These are phyloP conservation scores for Yamadazyma pseudoaaseri DNA, from an alignment of 1,139 yeast species.

Conservation along the genomic window DNA sequence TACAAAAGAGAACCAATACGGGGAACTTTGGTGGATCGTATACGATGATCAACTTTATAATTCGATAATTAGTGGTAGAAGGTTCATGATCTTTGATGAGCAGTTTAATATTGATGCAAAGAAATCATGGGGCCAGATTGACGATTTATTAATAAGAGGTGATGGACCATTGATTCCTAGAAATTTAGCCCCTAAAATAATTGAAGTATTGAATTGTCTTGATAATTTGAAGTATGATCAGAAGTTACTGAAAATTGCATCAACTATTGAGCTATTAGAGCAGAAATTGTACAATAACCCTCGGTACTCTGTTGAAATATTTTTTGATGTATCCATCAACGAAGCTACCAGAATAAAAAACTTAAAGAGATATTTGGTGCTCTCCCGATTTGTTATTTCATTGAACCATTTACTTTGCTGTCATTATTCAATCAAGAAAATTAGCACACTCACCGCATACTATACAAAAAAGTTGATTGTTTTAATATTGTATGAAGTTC, in stretches of 20 bases:
- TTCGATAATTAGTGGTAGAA: neutral
- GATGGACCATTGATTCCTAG: conserved; percentile 4
- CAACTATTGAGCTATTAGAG: conserved; percentile 28
- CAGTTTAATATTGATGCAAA: conserved; percentile 19
- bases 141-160: conserved; percentile 21
- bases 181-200: neutral
- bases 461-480: conserved; percentile 31
- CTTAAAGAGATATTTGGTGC: conserved; percentile 15
- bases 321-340: conserved; percentile 5
- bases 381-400: conserved; percentile 20
- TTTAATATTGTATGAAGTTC: conserved; percentile 25
- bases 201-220: conserved; percentile 17
- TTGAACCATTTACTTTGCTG: conserved; percentile 26
- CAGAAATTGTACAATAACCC: conserved; percentile 1
- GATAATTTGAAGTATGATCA: conserved; percentile 17
- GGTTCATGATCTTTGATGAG: conserved; percentile 13
- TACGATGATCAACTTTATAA: conserved; percentile 1
- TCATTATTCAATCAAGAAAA: conserved; percentile 23
- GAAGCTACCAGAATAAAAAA: conserved; percentile 8
- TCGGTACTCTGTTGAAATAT: neutral
- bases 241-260: conserved; percentile 17
- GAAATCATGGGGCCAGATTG: conserved; percentile 23
- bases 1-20: conserved; percentile 36
- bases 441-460: conserved; percentile 22
- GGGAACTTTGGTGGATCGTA: conserved; percentile 2